phyloP scores from a whole-genome alignment of 2,329 filamentous ascomycete genomes.

The Sodiomyces alkalinus region DNA sequence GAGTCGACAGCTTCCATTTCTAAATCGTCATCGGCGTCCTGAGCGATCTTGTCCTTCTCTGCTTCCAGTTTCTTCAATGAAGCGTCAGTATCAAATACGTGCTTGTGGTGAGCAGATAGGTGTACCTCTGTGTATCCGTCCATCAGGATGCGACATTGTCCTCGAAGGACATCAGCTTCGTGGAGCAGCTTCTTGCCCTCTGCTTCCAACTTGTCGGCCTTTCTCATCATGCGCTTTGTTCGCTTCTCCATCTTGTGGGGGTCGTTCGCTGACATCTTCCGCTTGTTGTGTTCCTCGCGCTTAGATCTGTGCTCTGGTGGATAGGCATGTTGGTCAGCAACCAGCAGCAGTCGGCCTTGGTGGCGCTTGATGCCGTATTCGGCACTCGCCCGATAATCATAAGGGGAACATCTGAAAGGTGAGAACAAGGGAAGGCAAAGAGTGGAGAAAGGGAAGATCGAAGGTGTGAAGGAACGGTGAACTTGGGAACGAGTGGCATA shows the following conservation, averaged over 20 bases:
- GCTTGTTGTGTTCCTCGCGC: constrained; percentile 13
- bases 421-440: too few relatives aligned
- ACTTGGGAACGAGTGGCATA: too few relatives aligned
- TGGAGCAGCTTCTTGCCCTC: constrained; percentile 23
- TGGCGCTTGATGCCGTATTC: too few relatives aligned
- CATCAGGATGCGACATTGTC: constrained; percentile 13
- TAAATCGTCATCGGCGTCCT: constrained; percentile 5
- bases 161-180: constrained; percentile 21
- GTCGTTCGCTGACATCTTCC: constrained; percentile 13
- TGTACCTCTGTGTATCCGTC: constrained; percentile 12
- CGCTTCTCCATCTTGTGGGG: constrained; percentile 21
- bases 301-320: too few relatives aligned
- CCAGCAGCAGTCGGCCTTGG: too few relatives aligned
- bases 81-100: constrained; percentile 1
- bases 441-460: too few relatives aligned
- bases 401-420: too few relatives aligned
- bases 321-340: too few relatives aligned
- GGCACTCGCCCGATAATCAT: too few relatives aligned
- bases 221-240: constrained; percentile 19
- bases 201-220: constrained; percentile 23
- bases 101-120: not conserved
- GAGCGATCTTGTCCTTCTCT: constrained; percentile 11
- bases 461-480: too few relatives aligned
- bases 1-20: constrained; percentile 1
- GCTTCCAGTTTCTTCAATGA: constrained; percentile 11